Conservation (phyloP, 2,329 filamentous ascomycete genomes). For the Talaromyces pinophilus region DNA sequence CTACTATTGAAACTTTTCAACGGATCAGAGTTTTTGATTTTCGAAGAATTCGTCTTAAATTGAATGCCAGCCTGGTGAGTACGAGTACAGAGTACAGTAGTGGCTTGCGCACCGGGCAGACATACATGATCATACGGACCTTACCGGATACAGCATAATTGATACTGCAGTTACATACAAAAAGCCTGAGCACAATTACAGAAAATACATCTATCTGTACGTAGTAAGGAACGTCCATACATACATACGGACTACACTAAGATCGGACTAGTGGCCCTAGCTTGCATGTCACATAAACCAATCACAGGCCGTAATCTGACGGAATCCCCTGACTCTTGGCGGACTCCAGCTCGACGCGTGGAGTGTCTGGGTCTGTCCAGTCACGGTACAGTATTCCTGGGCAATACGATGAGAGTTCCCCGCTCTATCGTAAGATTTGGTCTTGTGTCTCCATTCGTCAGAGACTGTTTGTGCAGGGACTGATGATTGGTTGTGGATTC, state of each 20-base stretch:
- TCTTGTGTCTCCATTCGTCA: conserved; percentile 9
- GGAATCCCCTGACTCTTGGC: conserved; percentile 19
- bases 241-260: not conserved
- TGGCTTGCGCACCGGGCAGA: not conserved
- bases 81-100: not conserved
- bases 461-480: not conserved
- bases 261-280: not conserved
- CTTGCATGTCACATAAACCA: not conserved
- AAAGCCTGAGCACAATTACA: conserved; percentile 8
- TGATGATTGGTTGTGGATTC: conserved; percentile 12
- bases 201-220: not conserved
- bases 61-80: not conserved
- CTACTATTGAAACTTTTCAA: not conserved
- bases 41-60: not conserved
- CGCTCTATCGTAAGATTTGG: conserved; percentile 8
- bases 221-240: conserved; percentile 2
- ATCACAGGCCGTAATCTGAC: not conserved
- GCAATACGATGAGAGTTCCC: not conserved
- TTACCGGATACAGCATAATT: not conserved
- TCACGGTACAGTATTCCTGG: not conserved
- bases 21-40: not conserved
- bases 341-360: conserved; percentile 14
- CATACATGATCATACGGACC: not conserved
- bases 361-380: conserved; percentile 5
- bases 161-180: not conserved